phyloP scores from a whole-genome alignment of 345 rosid species.

The Eucalyptus shirleyi region DNA sequence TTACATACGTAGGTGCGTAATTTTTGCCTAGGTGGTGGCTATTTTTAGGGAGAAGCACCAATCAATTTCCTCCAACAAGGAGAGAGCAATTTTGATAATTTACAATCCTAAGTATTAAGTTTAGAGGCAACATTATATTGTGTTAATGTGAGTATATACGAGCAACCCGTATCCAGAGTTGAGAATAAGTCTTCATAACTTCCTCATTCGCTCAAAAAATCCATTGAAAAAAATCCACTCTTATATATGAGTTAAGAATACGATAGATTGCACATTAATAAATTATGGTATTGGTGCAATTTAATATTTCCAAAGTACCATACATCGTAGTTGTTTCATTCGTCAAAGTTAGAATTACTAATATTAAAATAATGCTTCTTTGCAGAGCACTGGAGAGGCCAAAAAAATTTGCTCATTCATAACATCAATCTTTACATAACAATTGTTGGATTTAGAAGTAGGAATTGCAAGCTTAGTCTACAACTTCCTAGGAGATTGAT shows the following conservation, averaged over 20 bases:
- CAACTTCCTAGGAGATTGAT: not conserved
- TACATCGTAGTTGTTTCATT: not conserved
- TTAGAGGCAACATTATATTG: not conserved
- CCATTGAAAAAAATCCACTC: not conserved
- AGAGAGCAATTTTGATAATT: not conserved
- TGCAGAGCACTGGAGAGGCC: not conserved
- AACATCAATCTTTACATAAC: not conserved
- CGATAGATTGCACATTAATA: not conserved
- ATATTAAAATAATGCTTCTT: not conserved
- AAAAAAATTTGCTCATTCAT: not conserved
- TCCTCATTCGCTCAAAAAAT: not conserved
- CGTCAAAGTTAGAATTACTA: not conserved
- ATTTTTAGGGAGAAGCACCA: not conserved
- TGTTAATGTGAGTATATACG: not conserved
- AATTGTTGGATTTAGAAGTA: not conserved
- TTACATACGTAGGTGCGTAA: not conserved
- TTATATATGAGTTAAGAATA: not conserved
- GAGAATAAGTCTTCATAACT: not conserved
- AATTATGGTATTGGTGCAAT: not conserved
- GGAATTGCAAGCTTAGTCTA: not conserved
- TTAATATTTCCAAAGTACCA: not conserved
- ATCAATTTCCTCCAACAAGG: not conserved
- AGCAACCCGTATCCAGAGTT: not conserved
- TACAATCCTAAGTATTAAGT: not conserved
- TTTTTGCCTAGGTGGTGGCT: not conserved